Evolutionary conservation across 2,329 filamentous ascomycete genomes (phyloP), one percentile per base, ranked within the genome.

Genomic region (Scortechinia acanthostroma): DNA sequence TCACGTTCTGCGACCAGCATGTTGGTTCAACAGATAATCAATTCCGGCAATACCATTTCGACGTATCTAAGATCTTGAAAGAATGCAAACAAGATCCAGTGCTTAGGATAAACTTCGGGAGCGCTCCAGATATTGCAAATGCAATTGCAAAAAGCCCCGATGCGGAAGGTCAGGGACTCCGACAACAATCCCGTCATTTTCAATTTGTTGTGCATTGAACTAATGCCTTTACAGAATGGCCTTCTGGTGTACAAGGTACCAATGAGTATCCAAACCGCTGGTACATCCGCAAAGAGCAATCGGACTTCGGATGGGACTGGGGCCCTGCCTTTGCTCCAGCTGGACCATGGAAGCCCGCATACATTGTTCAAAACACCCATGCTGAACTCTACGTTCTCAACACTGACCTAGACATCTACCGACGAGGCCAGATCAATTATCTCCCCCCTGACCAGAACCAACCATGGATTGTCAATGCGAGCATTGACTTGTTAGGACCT

Each of bases 291-390:
- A 81, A 83, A 53, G 71, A 81, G 53, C 74, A 82, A 54, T 75
- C 66, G 4, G 77, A 82, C 54, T 82, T 82, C 55, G 80, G 80
- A 2, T 83, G 78, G 79, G 77, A 81, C 48, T 80, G 76, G 76
- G 75, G 75, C 6, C 76, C 75, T 6, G 74, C 73, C 0, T 80
- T 83, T 53, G 66, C 70, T n/a, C 76, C 79, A 0, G 73, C 74
- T n/a, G 79, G 80, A 2, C 73, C 77, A 4, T 84, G 78, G 80
- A 68, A 74, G 49, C 72, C 76, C 35, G 77, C 74, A 1, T 77
- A 71, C 54, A 57, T 79, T 1, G 63, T 80, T 13, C 75, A 81
- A 49, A 61, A 79, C 4, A 54, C 58, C 3, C 48, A 59, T 1
- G 48, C 61, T 1, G 60, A 70, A 23, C 52, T 74, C 2, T 67